Base-by-base conservation (phyloP, 352 stramenopile species). In the Globisporangium rhizosaccharum region DNA sequence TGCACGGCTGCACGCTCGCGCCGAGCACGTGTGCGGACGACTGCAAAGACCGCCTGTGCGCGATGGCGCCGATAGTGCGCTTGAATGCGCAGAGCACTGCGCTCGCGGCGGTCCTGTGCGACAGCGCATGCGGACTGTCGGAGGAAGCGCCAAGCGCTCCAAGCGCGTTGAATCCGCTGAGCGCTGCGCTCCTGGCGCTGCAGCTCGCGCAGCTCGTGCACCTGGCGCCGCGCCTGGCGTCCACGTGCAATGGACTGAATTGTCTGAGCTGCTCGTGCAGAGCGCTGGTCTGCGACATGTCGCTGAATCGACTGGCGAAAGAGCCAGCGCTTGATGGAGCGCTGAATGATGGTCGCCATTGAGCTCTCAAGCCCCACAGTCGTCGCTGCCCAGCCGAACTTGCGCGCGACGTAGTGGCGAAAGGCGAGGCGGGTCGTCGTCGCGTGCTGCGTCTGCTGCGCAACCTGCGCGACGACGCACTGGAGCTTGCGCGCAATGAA, bases 351-450 rank as follows among this genome's bases (percentile, higher is more conserved):
- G 55, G 39, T 59, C 1, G 73, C 75, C 63, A 74, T 83, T 8
- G 66, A 54, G 2, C 66, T 74, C 63, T 82, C 73, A 6, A 79
- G 60, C 7, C 63, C 53, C 37, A 75, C 59, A 3, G 68, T 72
- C 48, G 65, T 60, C 4, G 68, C 80, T 1, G 70, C 74, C 80
- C 80, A 90, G 53, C 70, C 74, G 28, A 89, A 88, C 59, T 90
- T 90, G 53, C 73, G 75, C 49, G 72, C 73, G 5, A 84, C 56
- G 48, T 83, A 87, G 58, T 84, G 78, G 44, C 70, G 74, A 61
- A 86, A 90, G 26, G 72, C 76, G 41, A 63, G 47, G 44, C 66
- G 70, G 46, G 88, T 82, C n/a, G 57, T 60, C 4, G 53, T 66
- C 15, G 59, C 75, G 7, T 70, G 56, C 17, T 73, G 53, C 9